Conservation (phyloP, 306 rosid species). For the Mucuna pruriens region DNA sequence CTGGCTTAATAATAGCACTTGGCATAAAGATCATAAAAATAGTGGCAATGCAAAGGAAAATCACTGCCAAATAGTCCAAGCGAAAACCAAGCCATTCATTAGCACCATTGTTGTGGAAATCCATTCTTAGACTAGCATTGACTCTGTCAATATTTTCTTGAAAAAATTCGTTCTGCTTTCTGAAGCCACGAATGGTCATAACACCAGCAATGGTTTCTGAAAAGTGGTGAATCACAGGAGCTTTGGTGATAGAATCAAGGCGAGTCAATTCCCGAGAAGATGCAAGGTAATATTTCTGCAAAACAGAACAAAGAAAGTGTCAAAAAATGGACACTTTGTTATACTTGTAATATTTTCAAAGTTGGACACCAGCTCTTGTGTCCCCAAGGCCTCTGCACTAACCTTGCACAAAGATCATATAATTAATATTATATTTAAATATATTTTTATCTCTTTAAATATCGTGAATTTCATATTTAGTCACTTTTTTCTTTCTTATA, state of each 20-base stretch:
- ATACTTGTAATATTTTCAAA: not conserved
- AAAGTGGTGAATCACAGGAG: slow-evolving; percentile 89
- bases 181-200: slow-evolving; percentile 81
- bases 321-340: not conserved
- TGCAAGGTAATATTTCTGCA: slow-evolving; percentile 76
- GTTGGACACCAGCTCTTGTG: not conserved
- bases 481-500: too few relatives aligned
- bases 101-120: slow-evolving; percentile 84
- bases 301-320: slow-evolving; percentile 28
- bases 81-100: slow-evolving; percentile 93
- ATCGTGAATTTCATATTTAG: too few relatives aligned
- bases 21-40: slow-evolving; percentile 79
- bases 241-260: slow-evolving; percentile 85
- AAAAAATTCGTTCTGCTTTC: slow-evolving; percentile 57
- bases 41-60: slow-evolving; percentile 70
- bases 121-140: slow-evolving; percentile 77
- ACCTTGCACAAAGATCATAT: not conserved
- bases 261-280: slow-evolving; percentile 86
- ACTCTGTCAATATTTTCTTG: slow-evolving; percentile 68
- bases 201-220: slow-evolving; percentile 88
- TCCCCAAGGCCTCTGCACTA: not conserved
- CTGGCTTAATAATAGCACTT: slow-evolving; percentile 71
- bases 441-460: too few relatives aligned
- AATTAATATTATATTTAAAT: not conserved
- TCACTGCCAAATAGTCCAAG: slow-evolving; percentile 66